These are phyloP conservation scores for Fraxinus platypoda DNA, from an alignment of 305 asterid genomes.

Conservation along the genomic window DNA sequence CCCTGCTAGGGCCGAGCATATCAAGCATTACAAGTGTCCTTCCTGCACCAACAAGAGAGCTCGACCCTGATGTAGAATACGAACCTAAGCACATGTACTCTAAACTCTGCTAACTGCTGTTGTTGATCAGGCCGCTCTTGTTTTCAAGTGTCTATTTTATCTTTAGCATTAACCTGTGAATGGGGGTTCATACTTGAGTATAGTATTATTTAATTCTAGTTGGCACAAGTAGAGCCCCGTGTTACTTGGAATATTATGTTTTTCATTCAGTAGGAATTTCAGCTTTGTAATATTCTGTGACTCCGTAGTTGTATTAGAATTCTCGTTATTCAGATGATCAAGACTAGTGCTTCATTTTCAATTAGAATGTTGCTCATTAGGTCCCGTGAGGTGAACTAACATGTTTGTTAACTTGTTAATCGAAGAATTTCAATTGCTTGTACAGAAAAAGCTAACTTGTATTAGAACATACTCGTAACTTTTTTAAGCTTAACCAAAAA, in stretches of 20 bases:
- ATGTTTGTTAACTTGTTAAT: neutral
- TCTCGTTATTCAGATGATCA: neutral
- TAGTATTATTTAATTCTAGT: conserved; percentile 30
- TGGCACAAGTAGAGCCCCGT: conserved; percentile 19
- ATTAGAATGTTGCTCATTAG: neutral
- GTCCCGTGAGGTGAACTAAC: neutral
- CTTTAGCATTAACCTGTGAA: conserved; percentile 32
- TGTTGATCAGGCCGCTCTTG: conserved; percentile 20
- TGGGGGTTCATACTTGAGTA: conserved; percentile 21
- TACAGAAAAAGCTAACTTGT: neutral
- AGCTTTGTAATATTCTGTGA: conserved; percentile 14
- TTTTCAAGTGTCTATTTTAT: conserved; percentile 16
- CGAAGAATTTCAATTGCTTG: neutral
- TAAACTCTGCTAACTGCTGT: conserved; percentile 6
- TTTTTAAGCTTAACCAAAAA: neutral
- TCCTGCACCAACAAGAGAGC: conserved; percentile 59
- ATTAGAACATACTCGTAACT: neutral
- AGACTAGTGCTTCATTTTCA: neutral
- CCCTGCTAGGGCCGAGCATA: conserved; percentile 46
- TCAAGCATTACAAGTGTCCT: conserved; percentile 52
- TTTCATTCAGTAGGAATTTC: conserved; percentile 18
- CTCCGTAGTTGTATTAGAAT: neutral
- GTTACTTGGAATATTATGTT: conserved; percentile 16
- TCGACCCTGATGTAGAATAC: conserved; percentile 31
- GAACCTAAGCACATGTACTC: conserved; percentile 9